Evolutionary conservation across 1,139 yeast species (phyloP).

Genomic region (Pneumocystis carinii): DNA sequence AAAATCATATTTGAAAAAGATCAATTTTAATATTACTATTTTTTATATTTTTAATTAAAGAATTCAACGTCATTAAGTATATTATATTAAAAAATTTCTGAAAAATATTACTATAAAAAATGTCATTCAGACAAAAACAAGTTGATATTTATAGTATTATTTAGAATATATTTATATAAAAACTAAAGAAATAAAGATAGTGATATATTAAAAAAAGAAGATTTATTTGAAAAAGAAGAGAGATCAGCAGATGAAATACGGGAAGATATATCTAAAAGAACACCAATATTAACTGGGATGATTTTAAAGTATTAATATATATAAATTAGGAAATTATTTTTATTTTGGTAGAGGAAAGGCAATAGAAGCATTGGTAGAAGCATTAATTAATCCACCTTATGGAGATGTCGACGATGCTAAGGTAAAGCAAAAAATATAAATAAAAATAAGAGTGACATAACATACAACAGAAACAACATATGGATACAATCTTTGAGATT

Average conservation of each 20-base stretch:
- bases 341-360: conserved; percentile 2
- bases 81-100: neutral
- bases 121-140: neutral
- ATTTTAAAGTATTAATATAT: neutral
- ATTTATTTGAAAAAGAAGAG: conserved; percentile 1
- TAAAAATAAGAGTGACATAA: neutral
- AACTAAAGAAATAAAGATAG: neutral
- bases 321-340: neutral
- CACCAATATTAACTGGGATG: neutral
- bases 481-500: conserved; percentile 55
- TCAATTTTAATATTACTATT: neutral
- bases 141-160: neutral
- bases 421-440: neutral
- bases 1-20: neutral
- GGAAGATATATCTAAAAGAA: neutral
- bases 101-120: neutral
- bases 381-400: conserved; percentile 1
- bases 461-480: conserved; percentile 23
- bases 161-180: neutral
- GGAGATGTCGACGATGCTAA: conserved; percentile 5
- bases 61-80: neutral
- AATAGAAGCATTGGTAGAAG: neutral
- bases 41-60: neutral
- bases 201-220: conserved; percentile 1
- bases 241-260: conserved; percentile 2